These are phyloP conservation scores for Melocanna baccifera DNA, from an alignment of 176 grass and related monocot genomes.

Conservation along the genomic window DNA sequence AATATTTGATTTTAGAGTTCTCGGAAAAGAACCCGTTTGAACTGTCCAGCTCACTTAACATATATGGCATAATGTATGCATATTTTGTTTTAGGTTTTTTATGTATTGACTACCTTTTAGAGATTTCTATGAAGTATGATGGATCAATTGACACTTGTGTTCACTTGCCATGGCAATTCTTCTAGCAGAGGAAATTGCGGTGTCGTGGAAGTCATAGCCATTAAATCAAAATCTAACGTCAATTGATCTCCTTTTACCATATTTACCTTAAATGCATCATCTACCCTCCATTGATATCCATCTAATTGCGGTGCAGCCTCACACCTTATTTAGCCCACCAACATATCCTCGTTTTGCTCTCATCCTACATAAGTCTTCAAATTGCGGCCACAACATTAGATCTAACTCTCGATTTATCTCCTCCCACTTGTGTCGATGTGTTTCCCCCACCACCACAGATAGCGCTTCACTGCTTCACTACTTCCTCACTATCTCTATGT, in stretches of 20 bases:
- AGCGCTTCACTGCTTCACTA: not conserved
- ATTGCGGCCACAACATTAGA: no score
- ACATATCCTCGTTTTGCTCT: not conserved
- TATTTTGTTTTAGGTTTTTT: not conserved
- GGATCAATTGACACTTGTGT: not conserved
- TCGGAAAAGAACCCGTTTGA: no score
- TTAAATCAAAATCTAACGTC: not conserved
- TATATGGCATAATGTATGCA: not conserved
- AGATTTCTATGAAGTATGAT: not conserved
- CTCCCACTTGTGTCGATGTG: not conserved
- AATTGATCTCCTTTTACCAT: not conserved
- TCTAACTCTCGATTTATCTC: not conserved
- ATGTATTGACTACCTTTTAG: not conserved
- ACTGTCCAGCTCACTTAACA: not conserved
- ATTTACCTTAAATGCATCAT: not conserved
- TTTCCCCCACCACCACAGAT: not conserved
- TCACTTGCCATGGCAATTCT: not conserved
- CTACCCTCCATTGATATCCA: no score
- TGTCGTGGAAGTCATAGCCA: not conserved
- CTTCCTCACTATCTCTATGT: not conserved
- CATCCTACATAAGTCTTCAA: no score
- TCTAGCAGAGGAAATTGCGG: fast-evolving
- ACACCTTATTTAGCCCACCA: not conserved
- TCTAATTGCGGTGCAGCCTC: fast-evolving
- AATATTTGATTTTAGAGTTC: not conserved